Conservation (phyloP, 176 grass and related monocot species). For the Lolium rigidum region DNA sequence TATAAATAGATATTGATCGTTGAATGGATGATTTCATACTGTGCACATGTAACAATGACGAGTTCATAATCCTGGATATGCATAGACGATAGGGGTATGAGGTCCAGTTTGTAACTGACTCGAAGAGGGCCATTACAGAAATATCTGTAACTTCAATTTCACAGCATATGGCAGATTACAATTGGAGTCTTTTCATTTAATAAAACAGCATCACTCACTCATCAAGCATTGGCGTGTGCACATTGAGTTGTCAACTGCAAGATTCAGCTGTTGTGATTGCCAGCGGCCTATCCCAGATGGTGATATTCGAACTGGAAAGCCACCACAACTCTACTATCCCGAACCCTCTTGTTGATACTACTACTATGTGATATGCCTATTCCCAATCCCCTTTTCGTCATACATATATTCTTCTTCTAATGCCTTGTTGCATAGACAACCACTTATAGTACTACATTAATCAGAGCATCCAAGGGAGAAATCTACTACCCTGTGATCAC, state of each 20-base stretch:
- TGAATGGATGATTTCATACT: background rate
- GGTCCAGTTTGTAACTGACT: constrained; percentile 13
- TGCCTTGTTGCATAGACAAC: background rate
- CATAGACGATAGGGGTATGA: background rate
- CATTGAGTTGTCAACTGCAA: background rate
- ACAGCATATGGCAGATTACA: too few relatives aligned
- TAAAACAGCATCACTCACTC: constrained; percentile 7
- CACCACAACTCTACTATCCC: background rate
- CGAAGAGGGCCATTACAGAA: background rate
- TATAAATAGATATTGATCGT: background rate
- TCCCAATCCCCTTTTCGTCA: background rate
- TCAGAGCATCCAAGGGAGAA: background rate
- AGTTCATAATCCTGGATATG: background rate
- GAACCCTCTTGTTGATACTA: background rate
- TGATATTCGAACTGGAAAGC: background rate
- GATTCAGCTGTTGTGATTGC: background rate
- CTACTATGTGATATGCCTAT: background rate
- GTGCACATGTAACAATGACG: constrained; percentile 16
- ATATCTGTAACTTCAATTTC: background rate
- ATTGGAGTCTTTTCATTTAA: background rate
- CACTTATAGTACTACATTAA: background rate
- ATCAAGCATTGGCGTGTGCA: background rate
- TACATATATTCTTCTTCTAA: background rate
- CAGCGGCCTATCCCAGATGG: background rate
- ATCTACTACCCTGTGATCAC: background rate